Base-by-base conservation (phyloP, 768 basidiomycete species). In the Gymnopilus junonius region DNA sequence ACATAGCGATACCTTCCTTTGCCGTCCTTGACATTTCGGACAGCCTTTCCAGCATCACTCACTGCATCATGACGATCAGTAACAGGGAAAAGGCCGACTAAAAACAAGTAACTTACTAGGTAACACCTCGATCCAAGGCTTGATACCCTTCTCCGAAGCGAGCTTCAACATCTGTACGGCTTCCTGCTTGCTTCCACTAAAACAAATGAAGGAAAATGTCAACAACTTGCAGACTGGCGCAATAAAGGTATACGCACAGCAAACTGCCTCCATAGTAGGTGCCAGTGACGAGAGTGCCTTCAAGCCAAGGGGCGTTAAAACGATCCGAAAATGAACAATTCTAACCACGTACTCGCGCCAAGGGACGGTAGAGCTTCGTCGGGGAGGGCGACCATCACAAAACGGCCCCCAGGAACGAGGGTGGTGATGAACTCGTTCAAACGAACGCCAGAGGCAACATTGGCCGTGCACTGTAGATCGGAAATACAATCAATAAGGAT, bases 151-250 rank as follows among this genome's bases (percentile, higher is more conserved):
- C 64, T 84, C 77, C 6, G 80, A 81, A 1, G 85, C 86, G 31
- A 90, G 79, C 55, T 85, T 72, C 37, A 89, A 79, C 88, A 89
- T 90, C 59, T 82, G 80, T 17, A 79, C 58, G n/a, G 78, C 82
- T 68, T 89, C 87, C 58, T 80, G 76, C 76, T 86, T 87, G 72
- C 77, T 83, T 39, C 87, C 89, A 48, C 88, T 82, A 46, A 68
- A 71, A 72, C 27, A 72, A 74, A 27, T 74, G 61, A 12, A 71
- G 4, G 14, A 65, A 21, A 31, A 64, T 66, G 1, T 62, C 20
- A 2, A n/a, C n/a, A 7, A n/a, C 40, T 17, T 42, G 40, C 40
- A 6, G 2, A 29, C 25, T 12, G 59, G 8, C 20, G 40, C 25
- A 8, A 21, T 60, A 14, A 20, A 40, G n/a, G 25, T 4, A 23